Base-by-base conservation (phyloP, 78 protist species). In the Bigelowiella natans region DNA sequence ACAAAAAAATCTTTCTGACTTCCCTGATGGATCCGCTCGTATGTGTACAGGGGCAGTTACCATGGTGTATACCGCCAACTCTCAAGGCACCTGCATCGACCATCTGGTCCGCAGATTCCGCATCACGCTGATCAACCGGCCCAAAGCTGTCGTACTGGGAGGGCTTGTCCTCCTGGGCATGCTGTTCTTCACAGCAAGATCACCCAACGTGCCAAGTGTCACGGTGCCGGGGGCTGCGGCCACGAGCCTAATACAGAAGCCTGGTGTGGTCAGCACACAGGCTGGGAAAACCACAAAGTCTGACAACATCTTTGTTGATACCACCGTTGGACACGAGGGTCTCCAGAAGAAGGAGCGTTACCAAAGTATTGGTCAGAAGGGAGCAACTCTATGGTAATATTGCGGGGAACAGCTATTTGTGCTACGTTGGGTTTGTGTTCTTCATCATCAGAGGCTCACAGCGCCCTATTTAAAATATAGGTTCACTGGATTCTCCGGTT, bases 401-500 rank as follows among this genome's bases (percentile, higher is more conserved):
- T 51, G 34, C n/a, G n/a, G n/a, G n/a, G n/a, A n/a, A n/a, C n/a
- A n/a, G n/a, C n/a, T n/a, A n/a, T n/a, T n/a, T n/a, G n/a, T n/a
- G n/a, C n/a, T n/a, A n/a, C n/a, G n/a, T n/a, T n/a, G n/a, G n/a
- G n/a, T n/a, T n/a, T n/a, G n/a, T n/a, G n/a, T n/a, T n/a, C n/a
- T n/a, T n/a, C n/a, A n/a, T n/a, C n/a, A n/a, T n/a, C n/a, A n/a
- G n/a, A n/a, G n/a, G n/a, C n/a, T n/a, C n/a, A n/a, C n/a, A n/a
- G n/a, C n/a, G n/a, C n/a, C n/a, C n/a, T n/a, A n/a, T n/a, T n/a
- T n/a, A n/a, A n/a, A n/a, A n/a, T n/a, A 51, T 18, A 51, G 73
- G 73, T 51, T 92, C 86, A 92, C 93, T 3, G 93, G 93, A 7
- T 91, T 92, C 39, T 83, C 89, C 37, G 93, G 90, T 36, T 36